Conservation (phyloP, 805 yeast species). For the Cyberlindnera xylosilytica region DNA sequence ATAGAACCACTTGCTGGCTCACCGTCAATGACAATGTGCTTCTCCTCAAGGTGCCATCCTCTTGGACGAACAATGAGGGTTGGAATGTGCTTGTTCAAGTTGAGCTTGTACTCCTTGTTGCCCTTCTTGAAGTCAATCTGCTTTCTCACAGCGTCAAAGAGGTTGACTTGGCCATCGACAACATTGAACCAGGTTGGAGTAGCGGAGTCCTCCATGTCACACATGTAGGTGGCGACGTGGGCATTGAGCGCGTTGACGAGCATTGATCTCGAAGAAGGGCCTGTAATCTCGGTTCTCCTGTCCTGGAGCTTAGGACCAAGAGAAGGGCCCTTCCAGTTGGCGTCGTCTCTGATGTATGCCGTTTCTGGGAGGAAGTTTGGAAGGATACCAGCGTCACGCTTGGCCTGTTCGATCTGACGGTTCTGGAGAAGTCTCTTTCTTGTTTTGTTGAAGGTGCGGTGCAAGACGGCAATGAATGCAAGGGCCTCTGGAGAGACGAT, state of each 20-base stretch:
- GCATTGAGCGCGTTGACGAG: slow-evolving; percentile 78
- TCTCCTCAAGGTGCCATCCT: slow-evolving; percentile 84
- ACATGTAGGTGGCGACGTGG: slow-evolving; percentile 78
- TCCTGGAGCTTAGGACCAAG: slow-evolving; percentile 70
- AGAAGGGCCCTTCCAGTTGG: slow-evolving; percentile 73
- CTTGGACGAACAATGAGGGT: slow-evolving; percentile 83
- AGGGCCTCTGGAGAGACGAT: slow-evolving; percentile 48
- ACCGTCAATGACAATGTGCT: slow-evolving; percentile 66
- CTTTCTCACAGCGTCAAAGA: slow-evolving; percentile 72
- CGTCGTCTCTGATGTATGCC: slow-evolving; percentile 63
- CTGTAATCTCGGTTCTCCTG: slow-evolving; percentile 80
- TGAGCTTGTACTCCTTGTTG: slow-evolving; percentile 32
- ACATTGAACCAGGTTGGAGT: slow-evolving; percentile 82
- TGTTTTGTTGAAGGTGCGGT: slow-evolving; percentile 64
- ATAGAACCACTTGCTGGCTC: slow-evolving; percentile 80
- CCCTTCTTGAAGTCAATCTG: slow-evolving; percentile 51
- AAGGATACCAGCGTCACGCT: slow-evolving; percentile 58
- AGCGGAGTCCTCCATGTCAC: slow-evolving; percentile 81
- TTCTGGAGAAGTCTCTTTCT: slow-evolving; percentile 58
- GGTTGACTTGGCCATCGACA: slow-evolving; percentile 77
- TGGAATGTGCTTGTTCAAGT: slow-evolving; percentile 53
- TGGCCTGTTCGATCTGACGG: slow-evolving; percentile 57
- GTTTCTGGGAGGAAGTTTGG: slow-evolving; percentile 70
- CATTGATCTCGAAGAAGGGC: slow-evolving; percentile 85
- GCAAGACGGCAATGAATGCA: slow-evolving; percentile 67